A percentile compares a stretch with the other conserved stretches of the same genome.
These are phyloP conservation scores for Viola pubescens DNA, from an alignment of 441 rosid genomes.

Conservation along the genomic window DNA sequence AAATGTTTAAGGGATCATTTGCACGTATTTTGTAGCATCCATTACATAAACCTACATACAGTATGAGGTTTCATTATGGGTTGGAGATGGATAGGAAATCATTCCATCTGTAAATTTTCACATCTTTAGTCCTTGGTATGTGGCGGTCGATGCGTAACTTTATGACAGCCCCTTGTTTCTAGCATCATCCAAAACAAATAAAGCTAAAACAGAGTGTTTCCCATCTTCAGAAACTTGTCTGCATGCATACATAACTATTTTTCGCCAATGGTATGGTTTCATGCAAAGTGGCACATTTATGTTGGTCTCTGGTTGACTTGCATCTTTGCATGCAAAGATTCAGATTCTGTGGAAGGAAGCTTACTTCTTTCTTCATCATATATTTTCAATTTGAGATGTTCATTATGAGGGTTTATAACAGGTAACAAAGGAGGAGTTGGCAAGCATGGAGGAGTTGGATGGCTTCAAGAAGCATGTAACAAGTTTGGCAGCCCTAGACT, in stretches of 20 bases:
- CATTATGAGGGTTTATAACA: constrained; percentile 20
- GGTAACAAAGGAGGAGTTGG: constrained; percentile 97
- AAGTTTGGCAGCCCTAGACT: constrained; percentile 95
- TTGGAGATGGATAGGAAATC: too few species aligned
- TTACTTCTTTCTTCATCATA: neutral
- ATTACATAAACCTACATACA: neutral
- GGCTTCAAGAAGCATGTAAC: constrained; percentile 91
- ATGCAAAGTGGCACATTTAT: neutral
- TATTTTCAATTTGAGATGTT: too few species aligned
- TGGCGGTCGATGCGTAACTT: too few species aligned
- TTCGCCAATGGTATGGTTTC: neutral
- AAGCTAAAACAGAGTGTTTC: neutral
- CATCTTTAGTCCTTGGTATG: too few species aligned
- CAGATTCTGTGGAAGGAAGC: neutral
- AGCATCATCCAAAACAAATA: neutral
- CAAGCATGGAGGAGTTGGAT: constrained; percentile 66
- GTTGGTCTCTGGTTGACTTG: too few species aligned
- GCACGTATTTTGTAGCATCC: constrained; percentile 1
- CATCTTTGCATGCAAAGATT: too few species aligned
- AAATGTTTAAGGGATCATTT: neutral
- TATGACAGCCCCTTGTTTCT: too few species aligned
- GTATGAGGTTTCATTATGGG: too few species aligned
- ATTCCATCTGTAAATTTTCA: neutral
- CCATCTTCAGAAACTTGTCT: neutral
- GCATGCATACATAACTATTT: neutral